Conservation (phyloP, 1,284 basidiomycete species). For the Cerioporus squamosus region DNA sequence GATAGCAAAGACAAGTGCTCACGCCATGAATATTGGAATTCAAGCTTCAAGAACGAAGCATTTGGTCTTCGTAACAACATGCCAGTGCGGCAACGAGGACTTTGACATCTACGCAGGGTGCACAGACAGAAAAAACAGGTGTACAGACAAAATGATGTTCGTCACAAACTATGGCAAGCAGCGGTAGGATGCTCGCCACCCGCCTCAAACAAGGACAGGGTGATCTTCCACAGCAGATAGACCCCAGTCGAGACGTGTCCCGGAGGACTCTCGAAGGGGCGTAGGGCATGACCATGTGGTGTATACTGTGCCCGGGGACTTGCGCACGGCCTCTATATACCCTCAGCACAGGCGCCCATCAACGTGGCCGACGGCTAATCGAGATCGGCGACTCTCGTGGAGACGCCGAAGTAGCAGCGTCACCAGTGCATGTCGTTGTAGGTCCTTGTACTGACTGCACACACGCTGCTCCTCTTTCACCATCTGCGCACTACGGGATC, state of each 20-base stretch:
- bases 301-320: not conserved
- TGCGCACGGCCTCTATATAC: slow-evolving; percentile 20
- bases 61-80: not conserved
- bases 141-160: slow-evolving; percentile 34
- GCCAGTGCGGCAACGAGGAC: not conserved
- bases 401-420: not conserved
- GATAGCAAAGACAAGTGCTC: not conserved
- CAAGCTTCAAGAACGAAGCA: not conserved
- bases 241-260: slow-evolving; percentile 23
- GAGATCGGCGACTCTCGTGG: not conserved
- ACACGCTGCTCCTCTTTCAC: not conserved
- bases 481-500: not conserved
- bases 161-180: slow-evolving; percentile 75
- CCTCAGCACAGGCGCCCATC: not conserved
- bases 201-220: slow-evolving; percentile 79
- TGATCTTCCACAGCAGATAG: slow-evolving; percentile 42
- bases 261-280: slow-evolving; percentile 27
- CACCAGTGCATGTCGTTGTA: slow-evolving; percentile 10
- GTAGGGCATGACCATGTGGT: slow-evolving; percentile 27
- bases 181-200: slow-evolving; percentile 52
- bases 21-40: too few species aligned
- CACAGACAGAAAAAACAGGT: too few species aligned
- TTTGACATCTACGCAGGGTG: too few species aligned
- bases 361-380: too few species aligned
- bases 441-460: slow-evolving; percentile 12